These are phyloP conservation scores for Chalciporus pseudorubinellus DNA, from an alignment of 768 basidiomycete species.

Conservation along the genomic window DNA sequence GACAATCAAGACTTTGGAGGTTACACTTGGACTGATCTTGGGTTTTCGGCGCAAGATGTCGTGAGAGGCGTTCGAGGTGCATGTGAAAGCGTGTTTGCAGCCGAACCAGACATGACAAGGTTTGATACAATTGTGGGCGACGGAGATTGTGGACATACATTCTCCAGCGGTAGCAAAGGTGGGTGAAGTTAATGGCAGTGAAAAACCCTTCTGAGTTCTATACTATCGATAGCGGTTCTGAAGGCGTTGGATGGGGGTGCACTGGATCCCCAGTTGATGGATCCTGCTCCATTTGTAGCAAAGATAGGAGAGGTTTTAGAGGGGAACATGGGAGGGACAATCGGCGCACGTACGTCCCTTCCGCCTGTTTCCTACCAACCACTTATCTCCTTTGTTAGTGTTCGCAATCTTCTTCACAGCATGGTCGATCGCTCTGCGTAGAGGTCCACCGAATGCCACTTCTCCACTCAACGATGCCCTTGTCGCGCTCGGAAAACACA, in stretches of 20 bases:
- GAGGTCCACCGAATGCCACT: not conserved
- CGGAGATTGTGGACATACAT: constrained; percentile 62
- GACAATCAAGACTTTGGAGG: not conserved
- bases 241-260: no score
- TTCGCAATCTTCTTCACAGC: constrained; percentile 45
- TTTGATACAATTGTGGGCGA: constrained; percentile 56
- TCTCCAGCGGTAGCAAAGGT: constrained; percentile 47
- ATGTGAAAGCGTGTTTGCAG: constrained; percentile 41
- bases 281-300: constrained; percentile 25
- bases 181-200: not conserved
- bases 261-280: not conserved
- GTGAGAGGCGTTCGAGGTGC: constrained; percentile 27
- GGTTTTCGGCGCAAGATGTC: constrained; percentile 12
- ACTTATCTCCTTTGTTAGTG: constrained; percentile 24
- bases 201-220: no score
- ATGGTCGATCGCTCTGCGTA: constrained; percentile 24
- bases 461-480: constrained; percentile 29
- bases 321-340: constrained; percentile 52
- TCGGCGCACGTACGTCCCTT: constrained; percentile 45
- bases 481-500: constrained; percentile 37
- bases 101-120: constrained; percentile 45
- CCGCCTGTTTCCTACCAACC: not conserved
- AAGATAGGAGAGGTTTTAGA: constrained; percentile 44
- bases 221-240: no score
- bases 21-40: constrained; percentile 9